Evolutionary conservation across 2,329 filamentous ascomycete species (phyloP), one percentile per base, ranked within the genome.

Genomic region (Exophiala sideris): DNA sequence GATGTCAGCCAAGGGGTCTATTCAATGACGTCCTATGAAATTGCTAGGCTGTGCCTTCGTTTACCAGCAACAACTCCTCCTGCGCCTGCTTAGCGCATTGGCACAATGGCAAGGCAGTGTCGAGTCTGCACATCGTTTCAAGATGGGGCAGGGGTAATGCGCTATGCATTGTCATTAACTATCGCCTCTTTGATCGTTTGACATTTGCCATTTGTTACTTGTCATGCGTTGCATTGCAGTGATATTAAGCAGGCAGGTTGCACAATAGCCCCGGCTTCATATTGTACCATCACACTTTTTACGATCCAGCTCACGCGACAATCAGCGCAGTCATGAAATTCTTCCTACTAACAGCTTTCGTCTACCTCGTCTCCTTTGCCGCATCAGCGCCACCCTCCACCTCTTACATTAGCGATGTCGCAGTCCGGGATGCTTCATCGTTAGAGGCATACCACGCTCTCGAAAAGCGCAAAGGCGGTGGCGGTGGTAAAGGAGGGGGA

Each of bases 381-480:
- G 52, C 55, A n/a, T 34, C 59, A n/a, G 54, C 41, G 16, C 57
- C 57, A 6, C 57, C 54, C 7, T 29, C 39, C 10, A 47, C 57
- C 10, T 45, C 47, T 12, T 39, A 46, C 33, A 52, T 44, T 20
- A 50, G 46, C 29, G 57, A 60, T n/a, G 29, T 60, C 24, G 48
- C 54, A 1, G 38, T 54, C 6, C 57, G 57, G 47, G 54, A 55
- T 21, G 16, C 40, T 9, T 57, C 54, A 10, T 41, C 56, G 5
- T 49, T 58, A n/a, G 56, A 53, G 16, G 42, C 45, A 18, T 61
- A 51, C 48, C 48, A 50, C 34, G 32, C 52, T 3, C 51, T 65
- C 18, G 61, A 62, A 35, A 65, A 63, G 54, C 62, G 63, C 42
- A 62, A 61, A 56, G 63, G 63, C 35, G 61, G 61, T 20, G 61